Evolutionary conservation across 192 early-diverging fungal genomes (phyloP).

Genomic region (Gonapodya sp.): DNA sequence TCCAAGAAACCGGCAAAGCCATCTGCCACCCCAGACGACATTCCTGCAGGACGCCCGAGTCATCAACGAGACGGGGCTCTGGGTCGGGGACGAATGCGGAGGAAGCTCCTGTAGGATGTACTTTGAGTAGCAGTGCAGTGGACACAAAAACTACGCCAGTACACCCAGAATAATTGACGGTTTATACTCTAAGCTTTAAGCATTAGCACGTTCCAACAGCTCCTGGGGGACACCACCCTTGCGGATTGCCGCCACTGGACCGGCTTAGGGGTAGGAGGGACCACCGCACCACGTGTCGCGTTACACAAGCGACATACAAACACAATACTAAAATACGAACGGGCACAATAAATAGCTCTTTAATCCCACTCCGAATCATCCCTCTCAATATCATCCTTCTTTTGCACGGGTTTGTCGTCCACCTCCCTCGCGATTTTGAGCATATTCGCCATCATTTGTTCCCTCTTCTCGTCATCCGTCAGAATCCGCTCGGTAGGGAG

Average conservation of each 20-base stretch:
- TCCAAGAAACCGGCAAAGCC: background rate
- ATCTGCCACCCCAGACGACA: background rate
- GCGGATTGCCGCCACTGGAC: too few species aligned
- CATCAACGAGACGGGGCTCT: background rate
- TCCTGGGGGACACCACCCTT: too few species aligned
- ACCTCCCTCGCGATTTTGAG: constrained; percentile 19
- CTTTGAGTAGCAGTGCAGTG: background rate
- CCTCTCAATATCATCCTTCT: constrained; percentile 30
- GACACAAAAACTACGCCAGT: too few species aligned
- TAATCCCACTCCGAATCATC: constrained; percentile 39
- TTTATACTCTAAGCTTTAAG: too few species aligned
- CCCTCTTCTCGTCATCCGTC: constrained; percentile 26
- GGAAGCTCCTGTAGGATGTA: background rate
- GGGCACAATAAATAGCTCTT: constrained; percentile 11
- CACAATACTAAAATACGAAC: too few species aligned
- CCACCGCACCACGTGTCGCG: too few species aligned
- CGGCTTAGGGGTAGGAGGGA: too few species aligned
- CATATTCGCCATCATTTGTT: constrained; percentile 26
- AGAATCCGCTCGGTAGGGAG: background rate
- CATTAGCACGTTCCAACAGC: too few species aligned
- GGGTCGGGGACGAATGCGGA: background rate
- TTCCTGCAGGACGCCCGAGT: background rate
- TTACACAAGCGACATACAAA: too few species aligned
- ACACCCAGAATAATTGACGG: too few species aligned
- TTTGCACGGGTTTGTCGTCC: constrained; percentile 18